phyloP scores from a whole-genome alignment of 441 rosid species.

The Isatis lusitanica region DNA sequence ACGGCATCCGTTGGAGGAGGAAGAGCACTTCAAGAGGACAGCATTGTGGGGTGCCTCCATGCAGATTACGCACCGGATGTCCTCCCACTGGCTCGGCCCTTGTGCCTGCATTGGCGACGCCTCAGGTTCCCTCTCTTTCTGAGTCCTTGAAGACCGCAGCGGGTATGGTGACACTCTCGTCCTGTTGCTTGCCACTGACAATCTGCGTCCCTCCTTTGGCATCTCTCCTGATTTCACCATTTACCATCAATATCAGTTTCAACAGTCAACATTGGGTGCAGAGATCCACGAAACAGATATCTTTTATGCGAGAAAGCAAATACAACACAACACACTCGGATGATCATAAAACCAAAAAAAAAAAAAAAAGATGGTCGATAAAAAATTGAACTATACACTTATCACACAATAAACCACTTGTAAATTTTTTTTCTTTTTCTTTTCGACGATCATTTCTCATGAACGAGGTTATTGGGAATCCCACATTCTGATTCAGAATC shows the following conservation, averaged over 20 bases:
- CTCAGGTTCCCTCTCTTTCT: slow-evolving; percentile 20
- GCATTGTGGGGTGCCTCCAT: slow-evolving; percentile 30
- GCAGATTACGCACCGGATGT: slow-evolving; percentile 25
- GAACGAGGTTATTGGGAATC: background rate
- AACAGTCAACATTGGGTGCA: background rate
- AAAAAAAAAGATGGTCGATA: too few relatives aligned
- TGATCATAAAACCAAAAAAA: background rate
- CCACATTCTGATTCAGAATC: background rate
- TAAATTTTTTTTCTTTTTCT: background rate
- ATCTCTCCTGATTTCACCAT: background rate
- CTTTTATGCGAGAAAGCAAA: background rate
- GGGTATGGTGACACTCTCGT: slow-evolving; percentile 49
- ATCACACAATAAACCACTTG: background rate
- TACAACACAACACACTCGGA: background rate
- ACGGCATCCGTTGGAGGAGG: slow-evolving; percentile 12
- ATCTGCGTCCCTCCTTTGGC: background rate
- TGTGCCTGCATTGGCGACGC: background rate
- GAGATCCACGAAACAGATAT: background rate
- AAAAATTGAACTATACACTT: background rate
- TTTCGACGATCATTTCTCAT: background rate
- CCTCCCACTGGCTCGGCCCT: slow-evolving; percentile 43
- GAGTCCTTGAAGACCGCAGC: slow-evolving; percentile 28
- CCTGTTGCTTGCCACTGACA: slow-evolving; percentile 9
- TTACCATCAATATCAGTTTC: background rate
- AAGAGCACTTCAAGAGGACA: slow-evolving; percentile 23